A percentile compares a stretch with the other conserved stretches of the same genome.
Conservation (phyloP, 1,284 basidiomycete species). For the Boletus holoroseus region DNA sequence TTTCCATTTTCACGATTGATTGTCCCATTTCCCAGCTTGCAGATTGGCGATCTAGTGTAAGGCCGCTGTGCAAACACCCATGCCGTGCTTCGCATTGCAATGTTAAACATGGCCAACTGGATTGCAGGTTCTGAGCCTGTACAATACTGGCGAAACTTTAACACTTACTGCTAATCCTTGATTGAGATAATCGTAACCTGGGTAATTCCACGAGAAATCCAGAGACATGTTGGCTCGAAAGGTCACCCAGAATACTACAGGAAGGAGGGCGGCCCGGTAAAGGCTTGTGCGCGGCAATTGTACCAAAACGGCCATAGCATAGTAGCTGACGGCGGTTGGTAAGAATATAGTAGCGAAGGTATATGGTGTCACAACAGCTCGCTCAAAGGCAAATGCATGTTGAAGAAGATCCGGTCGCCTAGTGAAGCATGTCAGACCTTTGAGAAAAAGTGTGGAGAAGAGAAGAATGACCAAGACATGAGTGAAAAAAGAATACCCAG, state of each 20-base stretch:
- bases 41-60: slow-evolving; percentile 17
- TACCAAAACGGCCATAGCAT: slow-evolving; percentile 30
- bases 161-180: slow-evolving; percentile 25
- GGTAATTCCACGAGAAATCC: slow-evolving; percentile 22
- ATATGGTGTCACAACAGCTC: slow-evolving; percentile 17
- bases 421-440: slow-evolving; percentile 6
- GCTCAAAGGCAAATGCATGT: slow-evolving; percentile 18
- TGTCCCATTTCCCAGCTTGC: neutral
- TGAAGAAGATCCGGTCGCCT: slow-evolving; percentile 10
- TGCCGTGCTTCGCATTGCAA: slow-evolving; percentile 25
- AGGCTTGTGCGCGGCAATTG: slow-evolving; percentile 23
- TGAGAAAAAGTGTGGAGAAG: neutral
- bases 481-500: neutral
- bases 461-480: slow-evolving; percentile 21
- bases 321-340: slow-evolving; percentile 19
- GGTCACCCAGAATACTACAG: slow-evolving; percentile 18
- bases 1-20: neutral
- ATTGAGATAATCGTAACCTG: slow-evolving; percentile 20
- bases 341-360: slow-evolving; percentile 19
- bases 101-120: slow-evolving; percentile 25
- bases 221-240: slow-evolving; percentile 15
- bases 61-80: slow-evolving; percentile 20
- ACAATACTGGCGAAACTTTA: neutral
- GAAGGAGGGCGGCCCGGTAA: slow-evolving; percentile 26
- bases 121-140: neutral